Evolutionary conservation across 139 green algal species (phyloP).

Genomic region (Gonium pectorale): DNA sequence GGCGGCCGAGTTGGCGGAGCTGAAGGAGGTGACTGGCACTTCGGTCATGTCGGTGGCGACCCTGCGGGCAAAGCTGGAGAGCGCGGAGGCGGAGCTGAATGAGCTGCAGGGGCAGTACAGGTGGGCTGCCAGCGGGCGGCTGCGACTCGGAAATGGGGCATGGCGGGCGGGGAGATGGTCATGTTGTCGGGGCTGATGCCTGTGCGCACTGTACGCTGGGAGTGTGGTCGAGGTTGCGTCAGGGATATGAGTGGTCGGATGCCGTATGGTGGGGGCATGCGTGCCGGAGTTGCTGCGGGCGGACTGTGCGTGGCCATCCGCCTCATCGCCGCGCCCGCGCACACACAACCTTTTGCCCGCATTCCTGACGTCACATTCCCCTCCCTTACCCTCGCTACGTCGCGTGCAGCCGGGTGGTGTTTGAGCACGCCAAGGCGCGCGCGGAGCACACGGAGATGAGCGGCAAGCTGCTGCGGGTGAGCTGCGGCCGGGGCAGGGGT

Average conservation of each 20-base stretch:
- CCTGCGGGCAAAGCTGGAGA: not conserved
- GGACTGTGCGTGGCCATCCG: too few species aligned
- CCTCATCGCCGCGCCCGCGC: too few species aligned
- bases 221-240: too few species aligned
- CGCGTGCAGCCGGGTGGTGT: constrained; percentile 24
- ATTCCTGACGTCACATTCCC: not conserved
- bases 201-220: too few species aligned
- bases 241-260: too few species aligned
- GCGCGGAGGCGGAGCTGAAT: not conserved
- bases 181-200: too few species aligned
- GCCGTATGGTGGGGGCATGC: too few species aligned
- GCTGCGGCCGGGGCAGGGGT: not conserved
- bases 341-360: too few species aligned
- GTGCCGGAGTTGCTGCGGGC: too few species aligned
- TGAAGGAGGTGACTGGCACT: not conserved
- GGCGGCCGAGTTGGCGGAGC: not conserved
- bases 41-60: not conserved
- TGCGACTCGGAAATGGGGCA: too few species aligned
- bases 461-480: constrained; percentile 39
- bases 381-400: not conserved
- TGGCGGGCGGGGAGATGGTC: too few species aligned
- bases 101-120: constrained; percentile 39
- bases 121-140: too few species aligned
- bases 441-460: constrained; percentile 56
- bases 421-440: constrained; percentile 49